phyloP scores from a whole-genome alignment of 352 stramenopile genomes.

The Globisporangium ultimum region DNA sequence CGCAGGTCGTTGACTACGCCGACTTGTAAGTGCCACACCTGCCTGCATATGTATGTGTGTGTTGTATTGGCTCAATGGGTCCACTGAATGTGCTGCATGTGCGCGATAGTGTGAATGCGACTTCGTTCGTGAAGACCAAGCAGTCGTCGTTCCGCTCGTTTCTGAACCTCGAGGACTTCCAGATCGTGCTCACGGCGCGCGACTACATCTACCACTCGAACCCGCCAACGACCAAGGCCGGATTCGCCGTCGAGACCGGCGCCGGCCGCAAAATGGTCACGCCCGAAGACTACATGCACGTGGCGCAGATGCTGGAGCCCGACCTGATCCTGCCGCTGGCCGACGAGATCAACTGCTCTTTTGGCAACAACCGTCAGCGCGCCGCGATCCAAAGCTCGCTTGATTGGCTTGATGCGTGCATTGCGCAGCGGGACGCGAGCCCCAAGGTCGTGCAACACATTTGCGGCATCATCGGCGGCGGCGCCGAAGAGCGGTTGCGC shows the following conservation, averaged over 20 bases:
- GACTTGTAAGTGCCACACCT: conserved; percentile 68
- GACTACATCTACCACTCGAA: conserved; percentile 67
- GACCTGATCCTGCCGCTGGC: conserved; percentile 64
- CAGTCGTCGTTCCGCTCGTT: conserved; percentile 43
- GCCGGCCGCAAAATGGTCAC: conserved; percentile 44
- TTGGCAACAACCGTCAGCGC: conserved; percentile 65
- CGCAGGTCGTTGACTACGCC: conserved; percentile 62
- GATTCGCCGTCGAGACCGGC: conserved; percentile 57
- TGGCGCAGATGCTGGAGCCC: conserved; percentile 37
- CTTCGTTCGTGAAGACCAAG: conserved; percentile 34
- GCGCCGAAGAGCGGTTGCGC: conserved; percentile 50
- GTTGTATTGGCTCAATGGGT: conserved; percentile 5
- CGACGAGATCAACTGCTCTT: conserved; percentile 55
- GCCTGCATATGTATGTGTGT: conserved; percentile 4
- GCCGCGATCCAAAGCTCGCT: conserved; percentile 58
- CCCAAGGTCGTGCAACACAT: conserved; percentile 20
- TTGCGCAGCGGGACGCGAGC: conserved; percentile 17
- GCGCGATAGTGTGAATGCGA: conserved; percentile 24
- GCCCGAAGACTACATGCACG: conserved; percentile 58
- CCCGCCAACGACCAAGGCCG: conserved; percentile 46
- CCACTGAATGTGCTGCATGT: not conserved
- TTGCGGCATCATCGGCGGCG: conserved; percentile 70
- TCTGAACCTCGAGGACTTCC: conserved; percentile 37
- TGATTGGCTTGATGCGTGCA: conserved; percentile 68
- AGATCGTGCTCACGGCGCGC: conserved; percentile 62